These are phyloP conservation scores for Austroboletus eburneus DNA, from an alignment of 768 basidiomycete species.

Conservation along the genomic window DNA sequence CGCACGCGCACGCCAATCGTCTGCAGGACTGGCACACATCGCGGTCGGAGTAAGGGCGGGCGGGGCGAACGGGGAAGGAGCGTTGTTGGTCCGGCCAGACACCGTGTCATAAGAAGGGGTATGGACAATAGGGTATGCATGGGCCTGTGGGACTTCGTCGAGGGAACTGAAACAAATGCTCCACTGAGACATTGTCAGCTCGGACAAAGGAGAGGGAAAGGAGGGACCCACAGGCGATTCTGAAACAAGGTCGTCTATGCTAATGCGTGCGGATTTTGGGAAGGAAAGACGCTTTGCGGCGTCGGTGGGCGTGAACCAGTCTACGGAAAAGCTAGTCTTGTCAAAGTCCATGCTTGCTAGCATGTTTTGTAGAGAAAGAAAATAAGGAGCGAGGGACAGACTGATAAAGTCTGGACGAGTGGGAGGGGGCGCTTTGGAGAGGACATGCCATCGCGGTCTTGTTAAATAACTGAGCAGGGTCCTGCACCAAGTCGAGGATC, in stretches of 20 bases:
- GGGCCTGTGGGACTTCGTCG: conserved; percentile 9
- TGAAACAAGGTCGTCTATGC: conserved; percentile 28
- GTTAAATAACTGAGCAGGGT: conserved; percentile 22
- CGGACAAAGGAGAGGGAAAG: background rate
- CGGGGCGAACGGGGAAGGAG: too few relatives aligned
- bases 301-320: conserved; percentile 30
- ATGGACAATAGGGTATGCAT: conserved; percentile 16
- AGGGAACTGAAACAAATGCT: conserved; percentile 21
- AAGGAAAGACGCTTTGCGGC: conserved; percentile 29
- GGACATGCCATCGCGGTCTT: too few relatives aligned
- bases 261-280: conserved; percentile 32
- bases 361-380: background rate
- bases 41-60: too few relatives aligned
- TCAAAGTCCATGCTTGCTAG: conserved; percentile 30
- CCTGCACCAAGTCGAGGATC: background rate
- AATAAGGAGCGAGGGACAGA: conserved; percentile 7
- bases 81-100: conserved; percentile 20
- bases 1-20: conserved; percentile 2
- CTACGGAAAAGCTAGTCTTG: conserved; percentile 29
- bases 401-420: conserved; percentile 1
- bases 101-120: conserved; percentile 9
- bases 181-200: conserved; percentile 12
- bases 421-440: too few relatives aligned
- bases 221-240: conserved; percentile 23
- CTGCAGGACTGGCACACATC: too few relatives aligned